These are phyloP conservation scores for Xylaria palmicola DNA, from an alignment of 495 filamentous ascomycete genomes.

Conservation along the genomic window DNA sequence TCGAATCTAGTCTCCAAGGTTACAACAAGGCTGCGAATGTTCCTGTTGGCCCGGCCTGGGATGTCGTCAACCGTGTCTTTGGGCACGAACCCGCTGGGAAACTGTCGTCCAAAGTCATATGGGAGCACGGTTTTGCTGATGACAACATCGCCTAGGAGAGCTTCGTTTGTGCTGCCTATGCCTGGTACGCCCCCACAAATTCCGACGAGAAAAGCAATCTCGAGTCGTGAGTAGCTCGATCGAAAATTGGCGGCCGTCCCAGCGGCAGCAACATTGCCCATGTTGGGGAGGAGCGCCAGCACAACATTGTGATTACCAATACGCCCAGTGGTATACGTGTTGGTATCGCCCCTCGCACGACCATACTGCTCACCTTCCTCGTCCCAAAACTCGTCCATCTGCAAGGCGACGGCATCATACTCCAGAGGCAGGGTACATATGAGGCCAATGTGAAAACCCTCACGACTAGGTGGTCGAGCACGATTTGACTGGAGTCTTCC, in stretches of 20 bases:
- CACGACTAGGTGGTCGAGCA: slow-evolving; percentile 3
- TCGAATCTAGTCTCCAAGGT: slow-evolving; percentile 19
- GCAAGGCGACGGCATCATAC: slow-evolving; percentile 28
- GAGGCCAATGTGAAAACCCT: slow-evolving; percentile 27
- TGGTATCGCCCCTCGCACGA: slow-evolving; percentile 24
- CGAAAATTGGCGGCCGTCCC: slow-evolving; percentile 27
- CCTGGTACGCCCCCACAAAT: slow-evolving; percentile 36
- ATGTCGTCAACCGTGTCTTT: slow-evolving; percentile 32
- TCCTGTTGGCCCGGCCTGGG: slow-evolving; percentile 28
- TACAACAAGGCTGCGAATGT: slow-evolving; percentile 31
- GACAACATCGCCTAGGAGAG: slow-evolving; percentile 47
- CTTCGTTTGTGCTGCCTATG: slow-evolving; percentile 17
- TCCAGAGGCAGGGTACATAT: slow-evolving; percentile 34
- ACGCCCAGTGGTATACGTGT: slow-evolving; percentile 39
- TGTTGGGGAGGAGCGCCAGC: slow-evolving; percentile 31
- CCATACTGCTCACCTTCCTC: slow-evolving; percentile 24
- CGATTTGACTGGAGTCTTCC: neutral
- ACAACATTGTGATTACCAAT: slow-evolving; percentile 42
- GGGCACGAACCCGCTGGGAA: slow-evolving; percentile 27
- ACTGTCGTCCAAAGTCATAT: slow-evolving; percentile 35
- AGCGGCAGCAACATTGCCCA: slow-evolving; percentile 37
- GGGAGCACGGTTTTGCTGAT: slow-evolving; percentile 43
- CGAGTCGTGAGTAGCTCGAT: slow-evolving; percentile 30
- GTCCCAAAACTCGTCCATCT: slow-evolving; percentile 34
- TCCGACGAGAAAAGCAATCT: slow-evolving; percentile 31